phyloP scores from a whole-genome alignment of 2,329 filamentous ascomycete genomes.

The Beauveria brongniartii region DNA sequence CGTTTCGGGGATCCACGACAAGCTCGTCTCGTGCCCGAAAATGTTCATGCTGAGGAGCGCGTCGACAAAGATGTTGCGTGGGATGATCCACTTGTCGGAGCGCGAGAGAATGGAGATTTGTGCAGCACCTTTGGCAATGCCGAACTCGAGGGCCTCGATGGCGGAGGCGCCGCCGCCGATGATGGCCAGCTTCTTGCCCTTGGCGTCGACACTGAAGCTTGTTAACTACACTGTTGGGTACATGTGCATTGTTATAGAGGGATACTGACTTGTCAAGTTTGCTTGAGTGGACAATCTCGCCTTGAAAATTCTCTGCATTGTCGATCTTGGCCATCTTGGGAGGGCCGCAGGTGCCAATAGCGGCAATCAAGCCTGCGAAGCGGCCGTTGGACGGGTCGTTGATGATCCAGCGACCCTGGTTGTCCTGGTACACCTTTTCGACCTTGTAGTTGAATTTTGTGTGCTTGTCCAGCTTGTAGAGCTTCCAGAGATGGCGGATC shows the following conservation, averaged over 20 bases:
- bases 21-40: conserved; percentile 64
- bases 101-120: conserved; percentile 67
- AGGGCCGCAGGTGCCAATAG: conserved; percentile 73
- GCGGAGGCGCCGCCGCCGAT: conserved; percentile 72
- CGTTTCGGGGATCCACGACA: conserved; percentile 72
- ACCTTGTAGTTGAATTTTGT: conserved; percentile 67
- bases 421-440: conserved; percentile 60
- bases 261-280: conserved; percentile 52
- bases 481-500: conserved; percentile 64
- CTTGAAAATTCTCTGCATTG: conserved; percentile 64
- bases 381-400: conserved; percentile 61
- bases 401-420: conserved; percentile 65
- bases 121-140: conserved; percentile 54
- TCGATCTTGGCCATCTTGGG: conserved; percentile 64
- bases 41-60: conserved; percentile 68
- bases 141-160: conserved; percentile 76
- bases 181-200: conserved; percentile 67
- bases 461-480: conserved; percentile 60
- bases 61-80: conserved; percentile 68
- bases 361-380: conserved; percentile 73
- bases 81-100: conserved; percentile 83
- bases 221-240: conserved; percentile 15
- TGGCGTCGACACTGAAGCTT: conserved; percentile 50
- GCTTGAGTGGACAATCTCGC: conserved; percentile 67
- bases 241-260: neutral